Evolutionary conservation across 495 filamentous ascomycete species (phyloP), one percentile per base, ranked within the genome.

Genomic region (Aspergillus bertholletiae): DNA sequence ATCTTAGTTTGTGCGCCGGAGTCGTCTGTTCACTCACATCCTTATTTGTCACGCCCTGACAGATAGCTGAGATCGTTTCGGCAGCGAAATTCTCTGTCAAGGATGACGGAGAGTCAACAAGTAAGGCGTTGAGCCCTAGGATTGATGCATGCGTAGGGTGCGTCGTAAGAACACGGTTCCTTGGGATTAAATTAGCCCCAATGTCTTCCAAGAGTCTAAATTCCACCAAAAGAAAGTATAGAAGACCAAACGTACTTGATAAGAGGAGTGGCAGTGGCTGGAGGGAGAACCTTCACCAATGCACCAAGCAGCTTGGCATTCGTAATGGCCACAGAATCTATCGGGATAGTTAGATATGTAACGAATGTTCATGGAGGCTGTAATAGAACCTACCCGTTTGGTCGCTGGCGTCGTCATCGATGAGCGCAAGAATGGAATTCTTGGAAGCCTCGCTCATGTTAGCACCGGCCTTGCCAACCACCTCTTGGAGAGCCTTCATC

Each of bases 401-500:
- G 54, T 88, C 87, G 55, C 89, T 88, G 13, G 79, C 73, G 56
- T 94, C 90, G 56, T 84, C 85, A 66, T 97, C 94, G 56, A 97
- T 96, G 26, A 98, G 77, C 12, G 81, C 83, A 6, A 97, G 77
- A 5, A 97, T 88, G 1, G 91, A 83, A 54, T 80, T 79, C 49
- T 91, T 84, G 28, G 93, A 96, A 45, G 81, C 78, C 59, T 97
- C 94, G 60, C 89, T 90, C 94, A 97, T 98, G 67, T 93, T 97
- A 20, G 74, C 74, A 24, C 95, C 94, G 9, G 92, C 92, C 72
- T 96, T 97, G 71, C 90, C 92, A 48, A 97, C 84, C 22, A 97
- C 94, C 65, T 97, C 94, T 64, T 92, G 96, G 39, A 98, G 74
- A 5, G 95, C 94, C 77, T 96, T 96, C 57, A 97, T 81, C 94